Conservation (phyloP, 306 rosid genomes). For the Corylus heterophylla region DNA sequence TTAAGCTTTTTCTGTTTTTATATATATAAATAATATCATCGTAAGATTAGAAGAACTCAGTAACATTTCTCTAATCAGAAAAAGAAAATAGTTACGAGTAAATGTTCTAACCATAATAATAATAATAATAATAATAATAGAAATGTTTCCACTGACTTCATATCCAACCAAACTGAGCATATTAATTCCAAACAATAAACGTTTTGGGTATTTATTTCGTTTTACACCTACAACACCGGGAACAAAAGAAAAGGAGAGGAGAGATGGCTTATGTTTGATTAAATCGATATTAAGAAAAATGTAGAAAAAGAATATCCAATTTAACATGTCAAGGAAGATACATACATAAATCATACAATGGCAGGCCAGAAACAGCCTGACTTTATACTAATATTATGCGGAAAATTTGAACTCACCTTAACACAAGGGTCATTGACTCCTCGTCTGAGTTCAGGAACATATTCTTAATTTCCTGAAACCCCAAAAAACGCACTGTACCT, state of each 20-base stretch:
- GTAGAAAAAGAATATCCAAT: neutral
- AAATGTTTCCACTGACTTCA: neutral
- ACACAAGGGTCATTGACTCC: slow-evolving; percentile 22
- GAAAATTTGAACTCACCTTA: slow-evolving; percentile 33
- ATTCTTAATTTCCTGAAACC: slow-evolving; percentile 12
- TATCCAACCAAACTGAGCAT: neutral
- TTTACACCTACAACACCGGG: neutral
- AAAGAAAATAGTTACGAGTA: neutral
- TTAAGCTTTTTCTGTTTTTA: too few relatives aligned
- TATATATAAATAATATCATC: too few relatives aligned
- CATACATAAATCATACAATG: slow-evolving; percentile 39
- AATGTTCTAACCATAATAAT: neutral
- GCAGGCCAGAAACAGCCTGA: slow-evolving; percentile 36
- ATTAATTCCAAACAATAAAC: neutral
- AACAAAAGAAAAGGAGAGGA: slow-evolving; percentile 10
- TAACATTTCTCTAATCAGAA: too few relatives aligned
- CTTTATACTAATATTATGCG: slow-evolving; percentile 14
- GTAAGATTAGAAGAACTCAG: too few relatives aligned
- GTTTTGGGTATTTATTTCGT: neutral
- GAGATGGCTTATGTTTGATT: neutral
- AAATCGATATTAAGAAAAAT: slow-evolving; percentile 15
- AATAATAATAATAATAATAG: neutral
- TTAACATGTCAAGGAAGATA: slow-evolving; percentile 31
- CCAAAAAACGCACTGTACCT: slow-evolving; percentile 7
- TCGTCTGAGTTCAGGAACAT: slow-evolving; percentile 15